A percentile compares a stretch with the other conserved stretches of the same genome.
phyloP scores from a whole-genome alignment of 2,329 filamentous ascomycete species.

The Xylaria sp. region DNA sequence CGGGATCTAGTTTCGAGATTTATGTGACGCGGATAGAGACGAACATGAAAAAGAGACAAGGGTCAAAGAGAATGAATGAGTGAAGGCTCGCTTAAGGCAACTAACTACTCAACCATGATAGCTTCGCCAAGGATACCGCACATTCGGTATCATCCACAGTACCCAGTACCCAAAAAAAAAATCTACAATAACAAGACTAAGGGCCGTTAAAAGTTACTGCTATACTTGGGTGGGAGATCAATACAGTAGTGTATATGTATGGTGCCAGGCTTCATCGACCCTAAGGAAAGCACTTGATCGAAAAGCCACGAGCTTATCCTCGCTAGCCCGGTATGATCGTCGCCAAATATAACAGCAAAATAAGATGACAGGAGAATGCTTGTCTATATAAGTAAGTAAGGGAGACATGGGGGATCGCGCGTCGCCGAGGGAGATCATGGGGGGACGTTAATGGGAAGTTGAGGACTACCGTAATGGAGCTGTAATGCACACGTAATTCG shows the following conservation, averaged over 20 bases:
- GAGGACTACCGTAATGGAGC: neutral
- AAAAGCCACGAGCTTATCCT: neutral
- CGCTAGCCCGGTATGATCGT: neutral
- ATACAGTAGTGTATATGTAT: no score
- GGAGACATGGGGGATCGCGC: neutral
- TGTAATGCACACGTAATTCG: neutral
- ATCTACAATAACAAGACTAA: neutral
- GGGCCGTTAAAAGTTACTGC: neutral
- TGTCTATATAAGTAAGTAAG: no score
- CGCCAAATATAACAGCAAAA: conserved; percentile 1
- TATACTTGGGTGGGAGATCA: neutral
- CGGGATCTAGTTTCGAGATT: neutral
- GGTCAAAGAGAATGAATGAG: neutral
- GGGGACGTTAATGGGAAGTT: neutral
- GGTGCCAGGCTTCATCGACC: neutral
- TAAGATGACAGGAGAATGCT: conserved; percentile 7
- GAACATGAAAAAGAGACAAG: neutral
- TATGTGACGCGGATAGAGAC: neutral
- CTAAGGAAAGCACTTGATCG: neutral
- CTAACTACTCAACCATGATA: neutral
- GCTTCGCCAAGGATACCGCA: neutral
- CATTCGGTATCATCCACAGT: neutral
- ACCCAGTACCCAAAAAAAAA: no score
- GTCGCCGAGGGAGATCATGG: neutral
- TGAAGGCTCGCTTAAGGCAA: neutral